Evolutionary conservation across 2,329 filamentous ascomycete genomes (phyloP).

Genomic region (Cercospora beticola): DNA sequence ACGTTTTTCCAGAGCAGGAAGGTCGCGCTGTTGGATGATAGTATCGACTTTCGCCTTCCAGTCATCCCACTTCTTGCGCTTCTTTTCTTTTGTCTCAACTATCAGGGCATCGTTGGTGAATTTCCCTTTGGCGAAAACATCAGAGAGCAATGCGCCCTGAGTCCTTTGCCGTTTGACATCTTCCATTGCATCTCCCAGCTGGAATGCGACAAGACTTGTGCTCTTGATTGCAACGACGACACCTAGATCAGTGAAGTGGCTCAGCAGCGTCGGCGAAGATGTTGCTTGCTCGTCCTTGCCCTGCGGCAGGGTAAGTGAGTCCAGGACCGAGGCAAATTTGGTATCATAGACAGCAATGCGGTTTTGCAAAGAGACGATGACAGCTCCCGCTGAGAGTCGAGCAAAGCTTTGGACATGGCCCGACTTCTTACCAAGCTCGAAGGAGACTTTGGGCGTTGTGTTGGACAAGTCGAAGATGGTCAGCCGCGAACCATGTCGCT

Average conservation of each 20-base stretch:
- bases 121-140: conserved; percentile 69
- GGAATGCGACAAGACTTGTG: conserved; percentile 65
- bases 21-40: conserved; percentile 25
- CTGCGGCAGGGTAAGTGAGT: conserved; percentile 39
- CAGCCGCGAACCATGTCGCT: conserved; percentile 56
- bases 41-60: conserved; percentile 34
- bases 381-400: conserved; percentile 64
- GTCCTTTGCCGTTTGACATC: conserved; percentile 41
- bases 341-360: conserved; percentile 67
- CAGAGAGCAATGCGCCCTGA: conserved; percentile 62
- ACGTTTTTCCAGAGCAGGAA: conserved; percentile 32
- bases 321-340: conserved; percentile 58
- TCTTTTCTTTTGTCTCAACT: conserved; percentile 20
- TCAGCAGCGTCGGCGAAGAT: conserved; percentile 20
- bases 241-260: conserved; percentile 66
- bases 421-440: conserved; percentile 47
- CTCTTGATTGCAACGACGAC: conserved; percentile 65
- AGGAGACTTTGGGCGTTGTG: conserved; percentile 61
- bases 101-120: conserved; percentile 11
- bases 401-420: conserved; percentile 60
- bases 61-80: conserved; percentile 27
- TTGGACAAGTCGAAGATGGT: conserved; percentile 64
- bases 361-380: conserved; percentile 60
- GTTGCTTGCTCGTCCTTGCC: neutral
- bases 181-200: conserved; percentile 43